phyloP scores from a whole-genome alignment of 257 asterid genomes.

The Plectranthus barbatus region DNA sequence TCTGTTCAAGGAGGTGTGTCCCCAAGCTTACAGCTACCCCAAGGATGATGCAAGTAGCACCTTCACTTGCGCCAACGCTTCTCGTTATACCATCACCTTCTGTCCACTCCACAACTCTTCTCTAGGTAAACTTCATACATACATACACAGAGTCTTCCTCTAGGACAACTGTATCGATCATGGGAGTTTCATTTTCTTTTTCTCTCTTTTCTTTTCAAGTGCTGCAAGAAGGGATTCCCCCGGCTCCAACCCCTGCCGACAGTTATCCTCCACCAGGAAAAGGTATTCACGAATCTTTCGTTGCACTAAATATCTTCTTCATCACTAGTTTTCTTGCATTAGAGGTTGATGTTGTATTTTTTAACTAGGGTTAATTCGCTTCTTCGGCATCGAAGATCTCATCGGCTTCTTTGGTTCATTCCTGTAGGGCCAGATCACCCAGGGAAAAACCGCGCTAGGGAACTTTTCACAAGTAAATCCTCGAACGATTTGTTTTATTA shows the following conservation, averaged over 20 bases:
- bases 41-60: slow-evolving; percentile 40
- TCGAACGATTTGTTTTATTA: background rate
- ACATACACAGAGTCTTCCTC: no score
- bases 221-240: background rate
- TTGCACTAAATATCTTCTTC: background rate
- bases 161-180: no score
- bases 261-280: background rate
- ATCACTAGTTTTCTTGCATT: background rate
- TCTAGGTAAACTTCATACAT: background rate
- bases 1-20: slow-evolving; percentile 49
- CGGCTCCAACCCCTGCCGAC: no score
- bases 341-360: background rate
- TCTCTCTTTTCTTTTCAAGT: background rate
- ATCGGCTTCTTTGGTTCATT: no score
- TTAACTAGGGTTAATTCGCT: no score
- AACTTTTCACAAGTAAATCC: background rate
- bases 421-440: no score
- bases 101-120: background rate
- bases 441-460: background rate
- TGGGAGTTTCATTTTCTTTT: no score
- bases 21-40: slow-evolving; percentile 42
- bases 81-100: slow-evolving; percentile 39
- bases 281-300: background rate
- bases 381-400: no score
- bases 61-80: slow-evolving; percentile 38